Base-by-base conservation (phyloP, 129 eudicot genomes). In the Ambrosia artemisiifolia region DNA sequence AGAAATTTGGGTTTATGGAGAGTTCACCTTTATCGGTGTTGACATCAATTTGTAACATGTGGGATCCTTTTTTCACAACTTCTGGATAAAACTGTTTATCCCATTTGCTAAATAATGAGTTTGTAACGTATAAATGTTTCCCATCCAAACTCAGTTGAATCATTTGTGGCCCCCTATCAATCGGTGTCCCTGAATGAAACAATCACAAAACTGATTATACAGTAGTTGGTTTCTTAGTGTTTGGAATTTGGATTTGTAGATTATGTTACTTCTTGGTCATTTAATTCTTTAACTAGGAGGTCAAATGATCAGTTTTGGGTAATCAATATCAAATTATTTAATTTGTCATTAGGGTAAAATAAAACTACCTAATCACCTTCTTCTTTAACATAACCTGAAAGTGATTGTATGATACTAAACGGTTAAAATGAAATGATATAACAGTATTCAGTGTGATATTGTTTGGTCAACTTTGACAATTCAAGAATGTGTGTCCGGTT, bases 91-190 rank as follows among this genome's bases (percentile, higher is more conserved):
- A 90, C 63, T 95, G 97, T 9, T 81, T 83, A 77, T 95, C 97
- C 97, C 99, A 95, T 62, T 88, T 63, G 76, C 99, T 95, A 82
- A 95, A 95, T 7, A 95, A 83, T 2, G 97, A 95, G 74, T 95
- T 95, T 19, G 99, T 95, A 18, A 70, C 94, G 14, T 95, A 95
- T 11, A 95, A 82, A 32, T 97, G 83, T 77, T 90, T 95, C 60
- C 97, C 97, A 20, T 95, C 99, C 70, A 95, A 75, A 46, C 99
- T 95, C 82, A 95, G 72, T 36, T 95, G 99, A 67, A 95, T 88
- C 97, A 95, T 95, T 79, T 95, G 97, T 12, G 99, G 99, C 99
- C 99, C 24, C 99, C 99, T 78, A 91, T 86, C 79, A 95, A 50
- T 13, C 75, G 78, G 28, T 90, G 86, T 42, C 99, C 99, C 99